These are phyloP conservation scores for Ophiocordyceps polyrhachis-furcata DNA, from an alignment of 2,329 filamentous ascomycete genomes.

Conservation along the genomic window DNA sequence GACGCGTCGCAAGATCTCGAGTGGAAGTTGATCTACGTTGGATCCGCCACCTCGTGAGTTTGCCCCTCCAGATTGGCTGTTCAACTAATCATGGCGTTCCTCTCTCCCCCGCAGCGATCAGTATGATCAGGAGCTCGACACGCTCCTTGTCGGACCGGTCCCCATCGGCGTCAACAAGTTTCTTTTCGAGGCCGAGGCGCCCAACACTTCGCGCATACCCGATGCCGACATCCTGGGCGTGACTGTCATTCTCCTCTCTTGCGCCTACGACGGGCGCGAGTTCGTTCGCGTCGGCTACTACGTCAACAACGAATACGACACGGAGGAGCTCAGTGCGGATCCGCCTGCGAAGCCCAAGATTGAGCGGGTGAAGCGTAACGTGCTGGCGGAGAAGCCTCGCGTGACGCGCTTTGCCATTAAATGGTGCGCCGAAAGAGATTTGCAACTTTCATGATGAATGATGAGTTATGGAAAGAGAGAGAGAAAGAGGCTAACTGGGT, in stretches of 20 bases:
- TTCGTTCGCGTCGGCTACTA: constrained; percentile 98
- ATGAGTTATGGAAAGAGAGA: background rate
- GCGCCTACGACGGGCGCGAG: constrained; percentile 88
- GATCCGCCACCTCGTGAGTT: constrained; percentile 86
- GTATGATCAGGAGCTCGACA: constrained; percentile 96
- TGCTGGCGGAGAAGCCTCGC: constrained; percentile 90
- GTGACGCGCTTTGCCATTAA: constrained; percentile 98
- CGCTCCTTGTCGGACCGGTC: constrained; percentile 89
- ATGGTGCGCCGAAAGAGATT: constrained; percentile 43
- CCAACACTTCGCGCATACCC: constrained; percentile 77
- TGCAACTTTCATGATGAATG: no score
- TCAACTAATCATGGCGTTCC: no score
- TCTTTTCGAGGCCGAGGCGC: constrained; percentile 86
- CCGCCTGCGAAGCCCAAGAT: constrained; percentile 84
- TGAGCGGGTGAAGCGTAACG: constrained; percentile 80
- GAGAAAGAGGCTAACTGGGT: background rate
- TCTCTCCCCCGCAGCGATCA: constrained; percentile 48
- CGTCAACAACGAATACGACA: constrained; percentile 97
- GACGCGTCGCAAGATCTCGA: constrained; percentile 54
- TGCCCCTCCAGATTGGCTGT: constrained; percentile 1
- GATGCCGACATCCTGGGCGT: constrained; percentile 91
- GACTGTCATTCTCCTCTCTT: constrained; percentile 89
- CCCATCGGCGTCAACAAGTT: constrained; percentile 98
- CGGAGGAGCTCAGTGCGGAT: constrained; percentile 72
- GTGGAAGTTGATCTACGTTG: constrained; percentile 98